These are phyloP conservation scores for Herpetospermum pedunculosum DNA, from an alignment of 306 rosid species.

Conservation along the genomic window DNA sequence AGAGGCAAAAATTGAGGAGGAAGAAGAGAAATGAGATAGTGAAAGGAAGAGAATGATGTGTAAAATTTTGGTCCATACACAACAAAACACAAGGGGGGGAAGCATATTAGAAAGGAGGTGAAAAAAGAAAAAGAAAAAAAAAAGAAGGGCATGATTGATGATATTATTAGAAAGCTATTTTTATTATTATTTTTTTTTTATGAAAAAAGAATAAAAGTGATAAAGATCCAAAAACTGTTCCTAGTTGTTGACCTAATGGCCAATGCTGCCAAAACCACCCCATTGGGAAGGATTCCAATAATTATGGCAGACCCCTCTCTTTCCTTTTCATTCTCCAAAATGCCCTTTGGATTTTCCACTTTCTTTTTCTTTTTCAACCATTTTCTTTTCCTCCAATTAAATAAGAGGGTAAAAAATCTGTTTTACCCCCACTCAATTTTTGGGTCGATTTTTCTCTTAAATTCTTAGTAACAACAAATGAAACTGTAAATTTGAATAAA, in stretches of 20 bases:
- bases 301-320: neutral
- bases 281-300: slow-evolving; percentile 19
- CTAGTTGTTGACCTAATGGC: slow-evolving; percentile 22
- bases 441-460: neutral
- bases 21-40: neutral
- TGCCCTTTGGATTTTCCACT: neutral
- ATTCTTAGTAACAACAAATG: no score
- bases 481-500: no score
- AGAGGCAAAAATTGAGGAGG: neutral
- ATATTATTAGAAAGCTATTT: neutral
- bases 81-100: neutral
- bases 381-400: neutral
- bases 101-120: neutral
- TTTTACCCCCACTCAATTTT: no score
- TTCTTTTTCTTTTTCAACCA: neutral
- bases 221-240: slow-evolving; percentile 15
- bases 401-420: neutral
- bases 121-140: neutral
- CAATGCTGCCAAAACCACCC: slow-evolving; percentile 29
- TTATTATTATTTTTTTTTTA: neutral
- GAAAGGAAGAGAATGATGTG: neutral
- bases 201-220: neutral
- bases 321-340: neutral
- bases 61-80: neutral
- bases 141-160: neutral